These are phyloP conservation scores for Tetrapisispora namnaoensis DNA, from an alignment of 805 yeast genomes.

Conservation along the genomic window DNA sequence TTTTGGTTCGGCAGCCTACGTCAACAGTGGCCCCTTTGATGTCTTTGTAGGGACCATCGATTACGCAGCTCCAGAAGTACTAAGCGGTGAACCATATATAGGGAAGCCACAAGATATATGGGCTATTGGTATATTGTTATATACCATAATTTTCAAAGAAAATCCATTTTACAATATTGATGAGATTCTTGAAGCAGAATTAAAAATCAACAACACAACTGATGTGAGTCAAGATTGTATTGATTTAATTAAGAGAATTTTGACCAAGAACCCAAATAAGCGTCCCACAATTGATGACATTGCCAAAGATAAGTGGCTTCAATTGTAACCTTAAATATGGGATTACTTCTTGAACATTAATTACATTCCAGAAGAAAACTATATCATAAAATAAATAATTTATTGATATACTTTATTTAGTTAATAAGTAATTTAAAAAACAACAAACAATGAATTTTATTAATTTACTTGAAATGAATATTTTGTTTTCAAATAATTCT, in stretches of 20 bases:
- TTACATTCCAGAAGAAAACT: not conserved
- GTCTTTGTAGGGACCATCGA: slow-evolving; percentile 96
- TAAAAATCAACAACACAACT: slow-evolving; percentile 38
- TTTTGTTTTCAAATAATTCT: too few species aligned
- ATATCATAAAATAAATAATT: too few species aligned
- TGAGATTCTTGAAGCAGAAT: slow-evolving; percentile 85
- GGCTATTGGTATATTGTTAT: slow-evolving; percentile 88
- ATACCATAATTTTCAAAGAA: slow-evolving; percentile 85
- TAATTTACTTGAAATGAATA: too few species aligned
- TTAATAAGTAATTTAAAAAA: too few species aligned
- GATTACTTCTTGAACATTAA: not conserved
- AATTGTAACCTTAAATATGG: not conserved
- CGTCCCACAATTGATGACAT: slow-evolving; percentile 73
- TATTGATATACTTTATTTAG: too few species aligned
- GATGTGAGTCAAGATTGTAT: slow-evolving; percentile 49
- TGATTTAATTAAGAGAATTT: slow-evolving; percentile 50
- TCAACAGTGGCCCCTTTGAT: slow-evolving; percentile 87
- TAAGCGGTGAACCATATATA: slow-evolving; percentile 77
- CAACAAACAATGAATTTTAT: too few species aligned
- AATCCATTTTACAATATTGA: slow-evolving; percentile 94
- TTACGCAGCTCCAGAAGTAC: slow-evolving; percentile 95
- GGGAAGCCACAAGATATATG: slow-evolving; percentile 95
- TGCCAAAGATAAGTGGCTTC: slow-evolving; percentile 60
- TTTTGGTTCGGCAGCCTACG: slow-evolving; percentile 91
- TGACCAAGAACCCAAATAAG: slow-evolving; percentile 53